These are phyloP conservation scores for Hygrophila difformis DNA, from an alignment of 257 asterid genomes.

Conservation along the genomic window DNA sequence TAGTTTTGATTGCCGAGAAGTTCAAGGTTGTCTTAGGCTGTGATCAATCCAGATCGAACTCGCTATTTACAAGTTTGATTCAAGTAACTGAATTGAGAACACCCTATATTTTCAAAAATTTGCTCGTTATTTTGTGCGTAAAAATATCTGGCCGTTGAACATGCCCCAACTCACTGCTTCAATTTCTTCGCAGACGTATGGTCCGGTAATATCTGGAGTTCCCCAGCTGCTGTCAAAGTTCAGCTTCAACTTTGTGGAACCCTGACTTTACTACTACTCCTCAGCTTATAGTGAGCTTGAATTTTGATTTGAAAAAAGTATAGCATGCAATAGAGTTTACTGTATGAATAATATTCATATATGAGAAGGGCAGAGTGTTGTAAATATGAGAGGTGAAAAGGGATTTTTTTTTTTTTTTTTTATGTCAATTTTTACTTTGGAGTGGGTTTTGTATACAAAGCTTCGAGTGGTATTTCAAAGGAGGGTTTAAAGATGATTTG, in stretches of 20 bases:
- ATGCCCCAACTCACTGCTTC: too few relatives aligned
- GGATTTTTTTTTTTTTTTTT: too few relatives aligned
- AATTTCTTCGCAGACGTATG: slow-evolving; percentile 49
- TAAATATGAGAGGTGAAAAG: slow-evolving; percentile 1
- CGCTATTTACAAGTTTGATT: too few relatives aligned
- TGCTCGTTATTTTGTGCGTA: not conserved
- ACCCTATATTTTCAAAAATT: not conserved
- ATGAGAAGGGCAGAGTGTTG: not conserved
- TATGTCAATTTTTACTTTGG: slow-evolving; percentile 1
- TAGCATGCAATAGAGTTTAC: not conserved
- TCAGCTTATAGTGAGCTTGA: not conserved
- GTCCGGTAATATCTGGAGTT: slow-evolving; percentile 55
- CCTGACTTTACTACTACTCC: slow-evolving; percentile 4
- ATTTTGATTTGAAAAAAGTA: slow-evolving; percentile 1
- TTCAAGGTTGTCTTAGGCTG: too few relatives aligned
- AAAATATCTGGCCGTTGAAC: not conserved
- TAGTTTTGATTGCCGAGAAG: too few relatives aligned
- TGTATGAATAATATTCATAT: too few relatives aligned
- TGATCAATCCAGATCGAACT: too few relatives aligned
- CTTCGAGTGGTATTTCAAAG: too few relatives aligned
- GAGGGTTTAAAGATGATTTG: too few relatives aligned
- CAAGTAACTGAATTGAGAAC: too few relatives aligned
- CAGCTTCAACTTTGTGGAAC: slow-evolving; percentile 54
- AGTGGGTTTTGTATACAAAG: slow-evolving; percentile 6
- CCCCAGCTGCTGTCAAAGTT: slow-evolving; percentile 80